Percentiles rank a stretch among this genome's conserved stretches.
Conservation (phyloP, 768 basidiomycete species). For the Termitomyces titanicus region DNA sequence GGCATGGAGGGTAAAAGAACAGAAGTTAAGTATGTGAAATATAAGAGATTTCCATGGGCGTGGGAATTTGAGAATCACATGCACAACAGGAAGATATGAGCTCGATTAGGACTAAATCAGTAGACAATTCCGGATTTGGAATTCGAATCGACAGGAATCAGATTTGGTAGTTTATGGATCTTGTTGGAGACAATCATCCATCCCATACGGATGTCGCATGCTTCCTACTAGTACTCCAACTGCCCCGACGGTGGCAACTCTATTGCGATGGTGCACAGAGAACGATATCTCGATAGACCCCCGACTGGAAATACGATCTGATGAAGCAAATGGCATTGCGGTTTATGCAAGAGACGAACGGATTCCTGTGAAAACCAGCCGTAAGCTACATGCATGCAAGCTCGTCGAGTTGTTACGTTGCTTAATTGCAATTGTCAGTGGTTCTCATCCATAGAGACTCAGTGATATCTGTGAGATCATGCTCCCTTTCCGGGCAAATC, state of each 20-base stretch:
- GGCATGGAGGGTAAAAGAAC: constrained; percentile 12
- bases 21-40: not conserved
- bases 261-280: constrained; percentile 48
- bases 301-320: constrained; percentile 31
- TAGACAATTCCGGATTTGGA: too few species aligned
- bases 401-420: constrained; percentile 1
- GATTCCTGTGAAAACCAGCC: constrained; percentile 31
- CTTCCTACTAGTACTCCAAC: not conserved
- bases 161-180: too few species aligned
- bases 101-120: too few species aligned
- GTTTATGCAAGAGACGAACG: constrained; percentile 29
- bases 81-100: too few species aligned
- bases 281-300: constrained; percentile 45
- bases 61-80: too few species aligned
- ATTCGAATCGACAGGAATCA: too few species aligned
- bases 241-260: constrained; percentile 18
- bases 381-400: constrained; percentile 25
- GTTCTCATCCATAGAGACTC: constrained; percentile 60
- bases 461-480: constrained; percentile 59
- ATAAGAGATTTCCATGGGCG: too few species aligned
- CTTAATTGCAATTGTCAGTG: constrained; percentile 34
- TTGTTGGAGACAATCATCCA: too few species aligned
- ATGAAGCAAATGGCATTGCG: constrained; percentile 26
- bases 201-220: too few species aligned
- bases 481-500: constrained; percentile 43